Percentiles rank a stretch among this genome's conserved stretches.
phyloP scores from a whole-genome alignment of 2,329 filamentous ascomycete species.

The Scolecobasidium constrictum region DNA sequence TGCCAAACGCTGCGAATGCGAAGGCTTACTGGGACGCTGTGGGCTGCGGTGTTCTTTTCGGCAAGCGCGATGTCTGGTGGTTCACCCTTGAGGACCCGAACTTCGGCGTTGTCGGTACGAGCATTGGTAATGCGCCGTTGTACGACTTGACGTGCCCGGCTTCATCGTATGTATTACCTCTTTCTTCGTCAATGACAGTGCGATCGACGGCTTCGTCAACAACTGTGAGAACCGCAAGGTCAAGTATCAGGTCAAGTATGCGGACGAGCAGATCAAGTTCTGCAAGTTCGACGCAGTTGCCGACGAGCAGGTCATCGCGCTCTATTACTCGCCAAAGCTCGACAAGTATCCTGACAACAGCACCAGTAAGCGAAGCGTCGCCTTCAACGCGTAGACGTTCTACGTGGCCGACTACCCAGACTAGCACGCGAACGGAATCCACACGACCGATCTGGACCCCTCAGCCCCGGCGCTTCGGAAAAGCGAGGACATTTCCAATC shows the following conservation, averaged over 20 bases:
- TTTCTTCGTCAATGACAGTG: background rate
- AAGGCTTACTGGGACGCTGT: slow-evolving; percentile 72
- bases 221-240: too few species aligned
- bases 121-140: slow-evolving; percentile 21
- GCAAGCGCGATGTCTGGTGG: slow-evolving; percentile 56
- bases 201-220: background rate
- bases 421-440: too few species aligned
- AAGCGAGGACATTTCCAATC: background rate
- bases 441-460: too few species aligned
- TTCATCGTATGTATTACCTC: background rate
- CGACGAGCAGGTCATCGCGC: too few species aligned
- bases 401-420: background rate
- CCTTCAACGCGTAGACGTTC: background rate
- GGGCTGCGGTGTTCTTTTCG: slow-evolving; percentile 56
- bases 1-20: slow-evolving; percentile 57
- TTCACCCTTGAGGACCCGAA: slow-evolving; percentile 58
- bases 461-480: too few species aligned
- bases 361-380: background rate
- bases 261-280: too few species aligned
- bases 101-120: slow-evolving; percentile 57
- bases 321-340: too few species aligned
- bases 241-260: too few species aligned
- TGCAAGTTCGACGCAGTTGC: too few species aligned
- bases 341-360: background rate
- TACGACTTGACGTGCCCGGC: slow-evolving; percentile 25